Percentiles rank a stretch among this genome's conserved stretches.
These are phyloP conservation scores for Colletotrichum orbiculare DNA, from an alignment of 2,329 filamentous ascomycete genomes.

Conservation along the genomic window DNA sequence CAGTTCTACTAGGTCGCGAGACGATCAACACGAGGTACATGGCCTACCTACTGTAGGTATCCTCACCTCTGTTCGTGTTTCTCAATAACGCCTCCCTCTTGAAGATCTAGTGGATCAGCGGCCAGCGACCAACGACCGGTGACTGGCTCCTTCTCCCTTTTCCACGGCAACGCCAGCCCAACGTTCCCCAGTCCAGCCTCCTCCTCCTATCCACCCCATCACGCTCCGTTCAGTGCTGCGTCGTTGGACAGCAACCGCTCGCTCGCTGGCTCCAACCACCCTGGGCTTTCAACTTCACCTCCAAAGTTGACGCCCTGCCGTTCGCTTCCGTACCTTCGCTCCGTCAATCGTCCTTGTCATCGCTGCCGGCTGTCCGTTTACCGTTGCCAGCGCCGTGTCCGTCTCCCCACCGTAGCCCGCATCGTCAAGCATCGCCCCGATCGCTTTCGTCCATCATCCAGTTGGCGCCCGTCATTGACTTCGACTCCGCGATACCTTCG, in stretches of 20 bases:
- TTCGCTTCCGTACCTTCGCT: conserved; percentile 35
- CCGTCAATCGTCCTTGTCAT: conserved; percentile 11
- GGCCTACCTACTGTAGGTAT: no score
- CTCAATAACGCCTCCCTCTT: not conserved
- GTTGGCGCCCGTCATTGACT: conserved; percentile 1
- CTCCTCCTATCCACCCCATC: not conserved
- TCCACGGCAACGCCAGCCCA: conserved; percentile 41
- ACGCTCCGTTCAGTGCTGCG: no score
- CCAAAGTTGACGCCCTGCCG: conserved; percentile 24
- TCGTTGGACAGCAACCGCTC: conserved; percentile 36
- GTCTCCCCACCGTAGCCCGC: conserved; percentile 21
- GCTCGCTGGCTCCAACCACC: conserved; percentile 22
- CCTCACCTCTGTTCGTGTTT: no score
- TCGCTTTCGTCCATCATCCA: not conserved
- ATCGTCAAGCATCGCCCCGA: conserved; percentile 7
- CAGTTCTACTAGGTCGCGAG: no score
- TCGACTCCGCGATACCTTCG: conserved; percentile 15
- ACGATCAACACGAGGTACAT: no score
- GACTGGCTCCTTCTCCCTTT: conserved; percentile 35
- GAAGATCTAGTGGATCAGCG: no score
- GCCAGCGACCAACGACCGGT: not conserved
- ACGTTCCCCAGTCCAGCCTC: conserved; percentile 21
- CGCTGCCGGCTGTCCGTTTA: conserved; percentile 1
- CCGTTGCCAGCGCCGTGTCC: conserved; percentile 10
- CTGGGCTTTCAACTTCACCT: conserved; percentile 29